Evolutionary conservation across 345 rosid genomes (phyloP).

Genomic region (Heritiera littoralis): DNA sequence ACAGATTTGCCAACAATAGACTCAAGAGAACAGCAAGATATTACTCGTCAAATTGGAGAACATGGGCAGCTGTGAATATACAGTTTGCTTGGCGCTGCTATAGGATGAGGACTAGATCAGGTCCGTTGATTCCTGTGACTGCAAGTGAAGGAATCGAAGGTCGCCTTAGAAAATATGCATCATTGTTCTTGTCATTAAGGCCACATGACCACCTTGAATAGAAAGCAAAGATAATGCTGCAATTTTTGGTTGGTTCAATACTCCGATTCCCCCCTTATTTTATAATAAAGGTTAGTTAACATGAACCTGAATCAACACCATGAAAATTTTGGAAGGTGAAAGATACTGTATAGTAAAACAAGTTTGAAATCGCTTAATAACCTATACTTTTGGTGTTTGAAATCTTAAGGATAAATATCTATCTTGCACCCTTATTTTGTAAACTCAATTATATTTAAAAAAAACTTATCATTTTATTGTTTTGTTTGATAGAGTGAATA

Average conservation of each 20-base stretch:
- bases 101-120: slow-evolving; percentile 31
- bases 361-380: background rate
- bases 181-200: slow-evolving; percentile 19
- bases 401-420: background rate
- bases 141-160: background rate
- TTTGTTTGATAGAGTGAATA: too few species aligned
- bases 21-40: slow-evolving; percentile 80
- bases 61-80: slow-evolving; percentile 90
- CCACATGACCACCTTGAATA: slow-evolving; percentile 23
- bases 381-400: background rate
- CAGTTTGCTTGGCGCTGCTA: slow-evolving; percentile 77
- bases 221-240: background rate
- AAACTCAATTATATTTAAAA: background rate
- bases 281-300: background rate
- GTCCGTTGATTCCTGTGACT: background rate
- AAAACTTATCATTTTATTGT: too few species aligned
- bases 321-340: background rate
- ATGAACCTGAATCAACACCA: background rate
- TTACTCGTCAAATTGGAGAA: slow-evolving; percentile 90
- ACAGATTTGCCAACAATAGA: slow-evolving; percentile 69
- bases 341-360: background rate
- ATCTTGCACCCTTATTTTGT: background rate
- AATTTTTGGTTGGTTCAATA: slow-evolving; percentile 2
- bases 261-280: background rate
- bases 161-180: slow-evolving; percentile 17